Base-by-base conservation (phyloP, 176 grass and related monocot species). In the Leersia perrieri region DNA sequence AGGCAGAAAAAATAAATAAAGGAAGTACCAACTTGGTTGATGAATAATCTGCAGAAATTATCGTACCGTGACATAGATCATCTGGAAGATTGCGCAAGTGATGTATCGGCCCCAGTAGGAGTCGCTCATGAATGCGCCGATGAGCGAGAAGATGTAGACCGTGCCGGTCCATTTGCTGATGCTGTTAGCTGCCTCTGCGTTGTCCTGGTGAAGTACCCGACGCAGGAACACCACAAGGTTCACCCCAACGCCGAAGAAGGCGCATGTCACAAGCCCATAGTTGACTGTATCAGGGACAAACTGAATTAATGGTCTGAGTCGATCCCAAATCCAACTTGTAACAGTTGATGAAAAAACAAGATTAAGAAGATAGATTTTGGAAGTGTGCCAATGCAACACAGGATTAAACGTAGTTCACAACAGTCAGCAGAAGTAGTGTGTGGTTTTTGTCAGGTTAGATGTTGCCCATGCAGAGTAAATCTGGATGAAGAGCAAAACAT, bases 131-230 rank as follows among this genome's bases (percentile, higher is more conserved):
- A 97, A 97, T 9, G 94, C 94, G 29, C 94, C 94, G 60, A 97
- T 80, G 42, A 97, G 94, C 0, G 94, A 97, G 61, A 97, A 97
- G 67, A 93, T 93, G 71, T 93, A 97, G 26, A 89, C 94, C 14
- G 93, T 96, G 39, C 93, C 93, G 1, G 90, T 96, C 93, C 93
- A 96, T 60, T 96, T 92, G 88, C 94, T 97, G 64, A 97, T 90
- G 79, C 81, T 93, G 70, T 97, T 93, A 55, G 90, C 94, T 0
- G 94, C 94, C 47, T 90, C 86, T 12, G 86, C 94, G 82, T 85
- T 93, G 32, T 65, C 83, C 85, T 97, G 90, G 32, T 85, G 83
- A 12, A 97, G 81, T 41, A 97, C 90, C 36, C 90, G 78, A 4
- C 88, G 91, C 39, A 97, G 79, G 83, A 93, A 97, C 76, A 97